Evolutionary conservation across 768 basidiomycete species (phyloP), one percentile per base, ranked within the genome.

Genomic region (Russula sp.): DNA sequence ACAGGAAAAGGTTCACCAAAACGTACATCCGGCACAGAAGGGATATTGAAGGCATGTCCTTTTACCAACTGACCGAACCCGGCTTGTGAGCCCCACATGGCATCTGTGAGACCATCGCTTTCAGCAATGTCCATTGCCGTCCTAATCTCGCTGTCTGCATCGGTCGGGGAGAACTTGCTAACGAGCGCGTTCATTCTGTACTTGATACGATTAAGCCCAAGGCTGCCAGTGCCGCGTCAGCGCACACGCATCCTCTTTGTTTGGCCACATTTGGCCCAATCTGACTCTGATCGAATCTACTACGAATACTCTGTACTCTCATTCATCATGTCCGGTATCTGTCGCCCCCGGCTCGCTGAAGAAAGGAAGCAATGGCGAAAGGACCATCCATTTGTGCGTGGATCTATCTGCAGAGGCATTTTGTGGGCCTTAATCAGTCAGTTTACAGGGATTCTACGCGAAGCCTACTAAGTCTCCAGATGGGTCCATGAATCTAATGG

Each of bases 281-380:
- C 28, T 49, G 57, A 50, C 22, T 18, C 7, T 11, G 24, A 56
- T 34, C 49, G 62, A 22, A 26, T 63, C 32, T 26, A 30, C 32
- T 26, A 24, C 55, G 8, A 55, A 7, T 5, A 8, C n/a, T 40
- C 34, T 34, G 11, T 51, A 14, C 22, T 59, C 48, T 49, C 53
- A 34, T 30, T 38, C 62, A 58, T 51, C 67, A 92, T 94, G 92
- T 88, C 92, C 58, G 94, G 93, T 65, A 96, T 98, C 68, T 95
- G 94, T 75, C 85, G 94, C 75, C 87, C 90, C 40, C 88, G 97
- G 71, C 82, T 99, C 18, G 85, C 94, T 32, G 97, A 98, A 76
- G 97, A 99, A 77, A 86, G 97, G 72, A 99, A 99, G 78, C 92
- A 95, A 72, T 99, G 97, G 97, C 79, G 97, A 64, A 98, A 95